These are phyloP conservation scores for Trichomonascaceae sp. DNA, from an alignment of 1,139 yeast species.

Conservation along the genomic window DNA sequence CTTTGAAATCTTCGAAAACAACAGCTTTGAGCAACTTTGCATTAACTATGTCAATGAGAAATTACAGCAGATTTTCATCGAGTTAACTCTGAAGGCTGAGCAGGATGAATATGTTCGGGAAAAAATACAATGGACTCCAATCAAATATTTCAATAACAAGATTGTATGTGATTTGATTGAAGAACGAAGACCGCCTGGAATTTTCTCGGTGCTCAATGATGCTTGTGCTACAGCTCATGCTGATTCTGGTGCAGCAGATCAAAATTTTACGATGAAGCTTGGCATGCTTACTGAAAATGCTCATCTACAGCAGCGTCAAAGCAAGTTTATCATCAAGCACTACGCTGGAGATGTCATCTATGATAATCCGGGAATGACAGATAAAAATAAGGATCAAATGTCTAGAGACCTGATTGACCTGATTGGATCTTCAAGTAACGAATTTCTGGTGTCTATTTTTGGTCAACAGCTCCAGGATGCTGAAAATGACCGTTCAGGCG, in stretches of 20 bases:
- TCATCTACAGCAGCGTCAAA: conserved; percentile 84
- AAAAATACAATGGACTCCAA: conserved; percentile 96
- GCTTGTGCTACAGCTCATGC: conserved; percentile 99
- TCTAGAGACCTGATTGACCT: conserved; percentile 81
- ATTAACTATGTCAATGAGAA: conserved; percentile 97
- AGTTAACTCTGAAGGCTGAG: conserved; percentile 89
- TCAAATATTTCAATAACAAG: conserved; percentile 91
- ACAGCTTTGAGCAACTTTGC: conserved; percentile 94
- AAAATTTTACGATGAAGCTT: conserved; percentile 87
- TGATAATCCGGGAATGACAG: conserved; percentile 87
- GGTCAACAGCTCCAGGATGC: conserved; percentile 53
- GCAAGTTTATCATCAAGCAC: conserved; percentile 86
- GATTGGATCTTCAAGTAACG: conserved; percentile 63
- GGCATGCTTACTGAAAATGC: conserved; percentile 77
- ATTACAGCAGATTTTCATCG: conserved; percentile 93
- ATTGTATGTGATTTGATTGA: conserved; percentile 97
- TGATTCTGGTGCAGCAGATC: conserved; percentile 94
- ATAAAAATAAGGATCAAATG: conserved; percentile 92
- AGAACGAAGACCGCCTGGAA: conserved; percentile 91
- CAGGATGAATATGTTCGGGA: conserved; percentile 97
- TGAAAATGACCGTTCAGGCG: conserved; percentile 48
- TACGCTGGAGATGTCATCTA: conserved; percentile 98
- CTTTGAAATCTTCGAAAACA: conserved; percentile 93
- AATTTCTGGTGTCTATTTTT: conserved; percentile 61
- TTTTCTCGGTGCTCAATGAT: conserved; percentile 94